Evolutionary conservation across 345 rosid genomes (phyloP).

Genomic region (Aquilaria malaccensis): DNA sequence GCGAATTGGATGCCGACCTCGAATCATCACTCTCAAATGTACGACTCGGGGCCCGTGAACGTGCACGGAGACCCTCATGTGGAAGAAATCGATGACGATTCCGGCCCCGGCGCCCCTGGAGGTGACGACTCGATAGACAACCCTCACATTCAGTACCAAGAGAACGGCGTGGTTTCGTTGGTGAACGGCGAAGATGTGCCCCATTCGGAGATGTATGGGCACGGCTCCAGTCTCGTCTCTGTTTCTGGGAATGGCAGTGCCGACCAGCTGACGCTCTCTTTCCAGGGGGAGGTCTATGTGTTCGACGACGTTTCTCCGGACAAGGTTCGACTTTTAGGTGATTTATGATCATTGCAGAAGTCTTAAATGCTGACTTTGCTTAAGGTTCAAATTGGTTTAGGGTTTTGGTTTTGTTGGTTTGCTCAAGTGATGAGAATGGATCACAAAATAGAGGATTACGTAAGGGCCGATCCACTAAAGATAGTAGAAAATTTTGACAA

Average conservation of each 20-base stretch:
- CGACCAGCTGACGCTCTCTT: constrained; percentile 40
- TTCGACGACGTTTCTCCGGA: constrained; percentile 42
- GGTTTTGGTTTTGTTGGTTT: constrained; percentile 6
- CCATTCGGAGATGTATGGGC: constrained; percentile 11
- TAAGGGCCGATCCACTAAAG: not conserved
- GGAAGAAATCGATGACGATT: constrained; percentile 19
- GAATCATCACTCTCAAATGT: constrained; percentile 13
- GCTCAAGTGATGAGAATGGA: not conserved
- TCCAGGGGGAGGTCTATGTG: constrained; percentile 46
- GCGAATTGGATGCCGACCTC: constrained; percentile 19
- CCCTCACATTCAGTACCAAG: constrained; percentile 22
- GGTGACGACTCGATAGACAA: constrained; percentile 35
- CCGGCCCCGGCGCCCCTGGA: constrained; percentile 15
- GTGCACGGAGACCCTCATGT: constrained; percentile 5
- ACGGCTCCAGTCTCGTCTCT: constrained; percentile 13
- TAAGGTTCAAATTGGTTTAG: constrained; percentile 1
- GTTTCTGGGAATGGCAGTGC: constrained; percentile 14
- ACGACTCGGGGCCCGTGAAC: constrained; percentile 18
- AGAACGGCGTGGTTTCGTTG: constrained; percentile 5
- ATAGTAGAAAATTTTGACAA: too few species aligned
- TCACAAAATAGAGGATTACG: not conserved
- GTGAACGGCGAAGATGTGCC: constrained; percentile 19
- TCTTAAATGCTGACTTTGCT: not conserved
- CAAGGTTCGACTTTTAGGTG: constrained; percentile 21
- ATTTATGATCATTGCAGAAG: not conserved